Percentiles rank a stretch among this genome's conserved stretches.
Evolutionary conservation across 371 early-diverging fungal species (phyloP).

Genomic region (Mucor sp.): DNA sequence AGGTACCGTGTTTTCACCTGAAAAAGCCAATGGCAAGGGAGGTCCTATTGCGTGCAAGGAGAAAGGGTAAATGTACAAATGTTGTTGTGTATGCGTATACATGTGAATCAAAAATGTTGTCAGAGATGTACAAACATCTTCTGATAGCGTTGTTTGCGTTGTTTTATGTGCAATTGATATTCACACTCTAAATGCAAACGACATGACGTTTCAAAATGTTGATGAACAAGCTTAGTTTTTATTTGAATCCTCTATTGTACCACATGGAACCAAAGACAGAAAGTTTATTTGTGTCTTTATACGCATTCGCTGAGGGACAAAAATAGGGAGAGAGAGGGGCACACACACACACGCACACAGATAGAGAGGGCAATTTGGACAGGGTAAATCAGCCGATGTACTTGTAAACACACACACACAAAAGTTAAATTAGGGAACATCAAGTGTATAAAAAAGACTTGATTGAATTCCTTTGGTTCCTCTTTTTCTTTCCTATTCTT

Average conservation of each 20-base stretch:
- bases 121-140: not conserved
- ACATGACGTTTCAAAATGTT: not conserved
- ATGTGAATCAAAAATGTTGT: not conserved
- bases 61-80: not conserved
- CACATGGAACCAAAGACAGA: not conserved
- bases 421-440: not conserved
- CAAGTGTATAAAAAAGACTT: not conserved
- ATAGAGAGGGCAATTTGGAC: not conserved
- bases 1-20: too few relatives aligned
- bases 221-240: not conserved
- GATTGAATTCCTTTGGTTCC: not conserved
- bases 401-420: not conserved
- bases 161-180: not conserved
- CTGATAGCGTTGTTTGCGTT: not conserved
- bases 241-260: not conserved
- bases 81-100: not conserved
- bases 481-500: not conserved
- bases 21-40: not conserved
- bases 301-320: not conserved
- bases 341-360: not conserved
- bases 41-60: not conserved
- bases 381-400: slow-evolving; percentile 2
- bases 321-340: not conserved
- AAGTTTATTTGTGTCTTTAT: not conserved
- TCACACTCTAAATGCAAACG: not conserved